Evolutionary conservation across 352 stramenopile genomes (phyloP), one percentile per base, ranked within the genome.

Genomic region (Pythium scleroteichum): DNA sequence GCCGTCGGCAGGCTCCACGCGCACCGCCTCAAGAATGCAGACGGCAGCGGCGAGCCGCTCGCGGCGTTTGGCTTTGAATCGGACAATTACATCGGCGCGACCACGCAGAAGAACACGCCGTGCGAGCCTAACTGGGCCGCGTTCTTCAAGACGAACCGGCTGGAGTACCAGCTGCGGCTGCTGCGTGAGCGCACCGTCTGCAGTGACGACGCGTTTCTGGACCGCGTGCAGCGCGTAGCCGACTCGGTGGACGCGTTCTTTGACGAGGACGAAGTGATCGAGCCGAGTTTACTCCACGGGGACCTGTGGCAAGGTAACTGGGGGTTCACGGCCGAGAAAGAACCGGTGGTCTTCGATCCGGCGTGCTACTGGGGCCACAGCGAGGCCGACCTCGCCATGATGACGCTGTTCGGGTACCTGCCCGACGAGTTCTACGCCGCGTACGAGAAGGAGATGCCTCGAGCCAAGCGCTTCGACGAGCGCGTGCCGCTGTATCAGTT

Each of bases 261-360:
- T 26, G 59, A 67, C 20, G 13, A 33, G 3, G 19, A 57, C 13
- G 59, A 67, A 38, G 13, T 2, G 16, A 67, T 67, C 17, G 14
- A 13, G 20, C 48, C 58, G 29, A 65, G 58, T 52, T 29, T 65
- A 1, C 48, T 68, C 0, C 90, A 97, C 60, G 90, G 90, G 20
- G 90, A 97, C 75, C 71, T 97, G 22, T 97, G 90, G 90, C 76
- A 72, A 40, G 90, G 90, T 22, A 97, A 97, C 64, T 88, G 88
- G 53, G 84, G 82, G 6, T 62, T 68, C 47, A 32, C 42, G 14
- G 7, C 5, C 16, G 41, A 41, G n/a, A 76, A 66, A 46, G 47
- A 68, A 29, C 80, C 81, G 16, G 80, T 78, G 23, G 82, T 96
- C 32, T 96, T 92, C 71, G 85, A 94, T 73, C 83, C 85, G n/a